Base-by-base conservation (phyloP, 495 filamentous ascomycete species). In the Cercophora newfieldiana region DNA sequence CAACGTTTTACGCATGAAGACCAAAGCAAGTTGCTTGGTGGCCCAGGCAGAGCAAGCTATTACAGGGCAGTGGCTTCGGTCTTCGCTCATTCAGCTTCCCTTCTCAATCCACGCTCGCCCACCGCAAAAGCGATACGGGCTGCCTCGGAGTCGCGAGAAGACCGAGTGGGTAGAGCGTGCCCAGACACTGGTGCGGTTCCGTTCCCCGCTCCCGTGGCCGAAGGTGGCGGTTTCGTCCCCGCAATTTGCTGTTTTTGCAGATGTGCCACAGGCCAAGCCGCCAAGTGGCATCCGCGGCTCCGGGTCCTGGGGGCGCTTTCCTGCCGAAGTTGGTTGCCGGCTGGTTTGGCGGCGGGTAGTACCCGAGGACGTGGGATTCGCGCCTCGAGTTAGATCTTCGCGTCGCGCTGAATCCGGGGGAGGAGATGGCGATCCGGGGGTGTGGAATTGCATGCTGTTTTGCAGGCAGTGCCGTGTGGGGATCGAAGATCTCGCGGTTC, bases 121-220 rank as follows among this genome's bases (percentile, higher is more conserved):
- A 28, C 30, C 14, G 22, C 16, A 31, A 25, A 3, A 66, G 22
- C n/a, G 37, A 28, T 48, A 47, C 18, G 57, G 31, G 37, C 28
- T 28, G 7, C 14, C 49, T 71, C 67, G 67, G 70, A 65, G 57
- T 69, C 70, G 70, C 70, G 70, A 72, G 64, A 47, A 56, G 55
- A 28, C 59, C 67, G 70, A 66, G 49, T 12, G 12, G 19, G 16
- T n/a, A 26, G 19, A 8, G 47, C 16, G 6, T 26, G 56, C 59
- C 31, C 62, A 62, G 44, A n/a, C 68, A 59, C 25, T 1, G 6
- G 30, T 14, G 14, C 56, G 57, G 26, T 65, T 63, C 67, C 69
- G 64, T 56, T 59, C 18, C 22, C 48, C 10, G 47, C 25, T 69
- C 61, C 70, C 67, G 67, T 55, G 30, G 24, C 28, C 18, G 37